Percentiles rank a stretch among this genome's conserved stretches.
phyloP scores from a whole-genome alignment of 1,284 basidiomycete species.

The Xanthoconium separans region DNA sequence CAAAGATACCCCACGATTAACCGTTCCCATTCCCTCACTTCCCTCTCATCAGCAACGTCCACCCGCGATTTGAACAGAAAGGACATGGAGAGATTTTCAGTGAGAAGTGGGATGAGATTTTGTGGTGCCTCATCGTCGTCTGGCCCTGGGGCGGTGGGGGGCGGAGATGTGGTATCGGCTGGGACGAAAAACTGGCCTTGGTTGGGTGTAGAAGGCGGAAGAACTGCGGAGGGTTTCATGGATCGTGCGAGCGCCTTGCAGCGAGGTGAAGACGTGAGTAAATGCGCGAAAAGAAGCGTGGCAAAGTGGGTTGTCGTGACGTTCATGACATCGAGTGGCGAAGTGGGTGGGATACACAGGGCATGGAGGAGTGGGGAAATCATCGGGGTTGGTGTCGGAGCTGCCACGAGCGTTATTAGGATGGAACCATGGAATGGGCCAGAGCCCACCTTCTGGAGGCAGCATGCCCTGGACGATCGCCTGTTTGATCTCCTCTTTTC shows the following conservation, averaged over 20 bases:
- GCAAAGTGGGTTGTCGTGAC: constrained; percentile 68
- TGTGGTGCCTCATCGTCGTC: constrained; percentile 64
- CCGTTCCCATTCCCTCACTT: constrained; percentile 85
- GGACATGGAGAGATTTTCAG: constrained; percentile 69
- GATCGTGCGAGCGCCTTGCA: constrained; percentile 78
- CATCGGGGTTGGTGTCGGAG: constrained; percentile 40
- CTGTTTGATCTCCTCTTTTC: constrained; percentile 63
- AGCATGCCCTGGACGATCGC: constrained; percentile 70
- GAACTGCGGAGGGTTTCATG: constrained; percentile 53
- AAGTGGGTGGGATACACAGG: constrained; percentile 53
- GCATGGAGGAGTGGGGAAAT: constrained; percentile 67
- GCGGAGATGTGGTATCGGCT: constrained; percentile 55
- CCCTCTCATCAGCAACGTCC: constrained; percentile 59
- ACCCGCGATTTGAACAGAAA: constrained; percentile 68
- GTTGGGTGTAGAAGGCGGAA: constrained; percentile 31
- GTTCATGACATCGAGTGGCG: constrained; percentile 50
- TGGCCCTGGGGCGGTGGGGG: constrained; percentile 31
- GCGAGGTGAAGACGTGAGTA: constrained; percentile 64
- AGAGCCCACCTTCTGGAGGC: constrained; percentile 44
- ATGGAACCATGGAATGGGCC: constrained; percentile 3
- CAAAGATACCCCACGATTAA: constrained; percentile 86
- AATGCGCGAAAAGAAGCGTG: constrained; percentile 66
- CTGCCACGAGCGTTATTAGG: constrained; percentile 5
- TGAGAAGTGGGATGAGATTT: constrained; percentile 66
- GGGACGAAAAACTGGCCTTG: constrained; percentile 68